Evolutionary conservation across 108 stramenopile genomes (phyloP).

Genomic region (Ochromonas danica): DNA sequence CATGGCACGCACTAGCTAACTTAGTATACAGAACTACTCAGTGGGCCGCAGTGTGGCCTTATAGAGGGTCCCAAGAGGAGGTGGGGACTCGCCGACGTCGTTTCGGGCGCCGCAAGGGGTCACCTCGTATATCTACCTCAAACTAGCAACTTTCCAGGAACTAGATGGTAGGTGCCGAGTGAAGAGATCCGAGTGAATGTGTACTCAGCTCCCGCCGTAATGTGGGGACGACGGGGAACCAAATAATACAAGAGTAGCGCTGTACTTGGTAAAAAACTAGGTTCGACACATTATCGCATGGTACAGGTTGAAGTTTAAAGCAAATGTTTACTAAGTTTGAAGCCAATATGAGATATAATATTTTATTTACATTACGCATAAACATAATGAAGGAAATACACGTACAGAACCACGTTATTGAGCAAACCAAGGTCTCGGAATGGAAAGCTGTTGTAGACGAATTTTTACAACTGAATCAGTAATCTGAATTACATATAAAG

Average conservation of each 20-base stretch:
- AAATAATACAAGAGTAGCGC: conserved; percentile 16
- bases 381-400: conserved; percentile 17
- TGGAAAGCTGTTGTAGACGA: conserved; percentile 15
- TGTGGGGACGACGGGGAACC: conserved; percentile 12
- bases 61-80: conserved; percentile 13
- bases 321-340: conserved; percentile 17
- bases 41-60: conserved; percentile 12
- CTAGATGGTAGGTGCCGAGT: conserved; percentile 13
- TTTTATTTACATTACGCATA: conserved; percentile 17
- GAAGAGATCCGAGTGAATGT: conserved; percentile 15
- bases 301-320: conserved; percentile 16
- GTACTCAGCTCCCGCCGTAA: conserved; percentile 13
- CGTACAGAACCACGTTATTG: conserved; percentile 15
- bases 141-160: conserved; percentile 15
- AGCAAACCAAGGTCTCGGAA: conserved; percentile 14
- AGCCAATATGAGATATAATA: conserved; percentile 17
- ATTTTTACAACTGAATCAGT: conserved; percentile 17
- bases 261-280: conserved; percentile 17
- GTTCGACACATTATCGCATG: conserved; percentile 15
- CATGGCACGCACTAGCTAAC: conserved; percentile 13
- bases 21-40: conserved; percentile 17
- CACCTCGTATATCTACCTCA: conserved; percentile 15
- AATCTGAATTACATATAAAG: conserved; percentile 17
- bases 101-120: conserved; percentile 12
- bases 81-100: conserved; percentile 12